Evolutionary conservation across 2,329 filamentous ascomycete species (phyloP).

Genomic region (Fusarium acutatum): DNA sequence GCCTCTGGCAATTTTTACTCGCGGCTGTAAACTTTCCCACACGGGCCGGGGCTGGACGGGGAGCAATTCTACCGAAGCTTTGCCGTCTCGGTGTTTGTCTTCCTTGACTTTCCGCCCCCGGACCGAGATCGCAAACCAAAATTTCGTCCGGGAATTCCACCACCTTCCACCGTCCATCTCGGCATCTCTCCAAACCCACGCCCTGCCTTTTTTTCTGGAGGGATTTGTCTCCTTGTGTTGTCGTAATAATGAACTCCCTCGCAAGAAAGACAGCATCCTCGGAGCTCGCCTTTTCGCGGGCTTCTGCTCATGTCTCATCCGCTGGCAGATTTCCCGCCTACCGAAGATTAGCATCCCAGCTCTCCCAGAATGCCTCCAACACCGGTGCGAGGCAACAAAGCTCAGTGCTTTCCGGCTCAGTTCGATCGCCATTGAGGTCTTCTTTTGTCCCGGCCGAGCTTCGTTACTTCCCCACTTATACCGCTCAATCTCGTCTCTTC

Average conservation of each 20-base stretch:
- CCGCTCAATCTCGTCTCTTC: constrained; percentile 44
- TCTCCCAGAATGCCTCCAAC: constrained; percentile 42
- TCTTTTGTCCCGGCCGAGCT: constrained; percentile 52
- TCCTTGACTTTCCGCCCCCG: constrained; percentile 43
- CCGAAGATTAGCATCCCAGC: constrained; percentile 55
- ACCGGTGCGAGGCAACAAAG: constrained; percentile 41
- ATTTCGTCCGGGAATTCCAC: constrained; percentile 49
- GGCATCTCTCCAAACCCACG: constrained; percentile 30
- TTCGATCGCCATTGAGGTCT: constrained; percentile 54
- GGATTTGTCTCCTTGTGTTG: constrained; percentile 37
- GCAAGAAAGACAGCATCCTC: constrained; percentile 54
- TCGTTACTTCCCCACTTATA: constrained; percentile 45
- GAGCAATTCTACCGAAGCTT: constrained; percentile 43
- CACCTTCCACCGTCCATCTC: constrained; percentile 38
- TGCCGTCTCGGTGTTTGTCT: constrained; percentile 47
- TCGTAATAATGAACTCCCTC: constrained; percentile 56
- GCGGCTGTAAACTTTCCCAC: constrained; percentile 10
- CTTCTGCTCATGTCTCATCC: constrained; percentile 50
- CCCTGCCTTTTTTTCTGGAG: constrained; percentile 44
- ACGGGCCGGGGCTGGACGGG: background rate
- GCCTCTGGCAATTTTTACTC: constrained; percentile 41
- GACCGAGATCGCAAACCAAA: constrained; percentile 51
- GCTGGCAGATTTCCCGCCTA: constrained; percentile 58
- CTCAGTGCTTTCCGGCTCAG: constrained; percentile 39
- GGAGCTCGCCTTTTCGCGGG: constrained; percentile 53